These are phyloP conservation scores for Chaetomium fimeti DNA, from an alignment of 495 filamentous ascomycete species.

Conservation along the genomic window DNA sequence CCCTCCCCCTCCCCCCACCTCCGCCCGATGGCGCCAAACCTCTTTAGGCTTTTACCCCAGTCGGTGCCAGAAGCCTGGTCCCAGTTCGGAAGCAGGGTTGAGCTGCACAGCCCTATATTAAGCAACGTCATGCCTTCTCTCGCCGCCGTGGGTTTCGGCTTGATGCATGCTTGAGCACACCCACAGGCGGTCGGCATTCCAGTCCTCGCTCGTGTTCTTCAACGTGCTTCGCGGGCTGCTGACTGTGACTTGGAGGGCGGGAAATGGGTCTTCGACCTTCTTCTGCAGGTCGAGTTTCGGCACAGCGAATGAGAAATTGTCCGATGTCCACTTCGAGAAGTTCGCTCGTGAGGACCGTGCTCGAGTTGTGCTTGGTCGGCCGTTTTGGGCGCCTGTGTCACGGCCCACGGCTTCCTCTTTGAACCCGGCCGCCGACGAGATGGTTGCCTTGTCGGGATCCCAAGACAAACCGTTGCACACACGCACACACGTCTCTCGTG, in stretches of 20 bases:
- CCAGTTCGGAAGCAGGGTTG: constrained; percentile 14
- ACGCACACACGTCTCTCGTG: no score
- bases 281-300: constrained; percentile 7
- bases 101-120: constrained; percentile 39
- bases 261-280: neutral
- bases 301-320: constrained; percentile 40
- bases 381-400: neutral
- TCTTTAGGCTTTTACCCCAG: constrained; percentile 32
- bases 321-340: constrained; percentile 39
- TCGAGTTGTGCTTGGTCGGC: neutral
- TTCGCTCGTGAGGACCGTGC: neutral
- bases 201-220: neutral
- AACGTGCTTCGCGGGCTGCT: neutral
- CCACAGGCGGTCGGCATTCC: neutral
- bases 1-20: constrained; percentile 2
- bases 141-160: neutral
- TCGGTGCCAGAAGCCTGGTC: constrained; percentile 26
- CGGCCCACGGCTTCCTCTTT: neutral
- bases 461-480: constrained; percentile 11
- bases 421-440: neutral
- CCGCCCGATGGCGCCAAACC: constrained; percentile 32
- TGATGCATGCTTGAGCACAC: constrained; percentile 4
- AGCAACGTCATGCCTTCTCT: constrained; percentile 35
- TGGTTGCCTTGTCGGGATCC: neutral
- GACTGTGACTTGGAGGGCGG: neutral